Evolutionary conservation across 1,284 basidiomycete species (phyloP), one percentile per base, ranked within the genome.

Genomic region (Laetiporus sulphureus): DNA sequence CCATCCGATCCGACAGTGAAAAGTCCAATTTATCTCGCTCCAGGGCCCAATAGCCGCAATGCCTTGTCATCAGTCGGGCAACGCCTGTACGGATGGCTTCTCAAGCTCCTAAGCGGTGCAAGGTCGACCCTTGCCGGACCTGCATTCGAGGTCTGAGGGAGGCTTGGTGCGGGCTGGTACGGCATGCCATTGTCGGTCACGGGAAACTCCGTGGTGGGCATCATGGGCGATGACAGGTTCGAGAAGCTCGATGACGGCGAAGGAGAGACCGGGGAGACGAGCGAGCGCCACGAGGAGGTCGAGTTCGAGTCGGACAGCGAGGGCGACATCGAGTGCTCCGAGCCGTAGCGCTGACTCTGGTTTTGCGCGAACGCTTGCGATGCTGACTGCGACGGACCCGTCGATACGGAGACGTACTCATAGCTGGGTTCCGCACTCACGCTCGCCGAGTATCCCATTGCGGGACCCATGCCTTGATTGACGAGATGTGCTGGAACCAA

Each of bases 21-120:
- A n/a, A n/a, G n/a, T n/a, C n/a, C n/a, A n/a, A n/a, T n/a, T n/a
- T n/a, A n/a, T n/a, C 48, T 50, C 45, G 50, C 49, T 22, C 50
- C 52, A 5, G 56, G 52, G 16, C 52, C 54, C 37, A 84, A 62
- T 41, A 70, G 56, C 21, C 79, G 68, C 51, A 85, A 58, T 31
- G 73, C 68, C 45, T 68, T 69, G 51, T 84, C 83, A 57, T 85
- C 82, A 19, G 69, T 56, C n/a, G 75, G 75, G 47, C 79, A 69
- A 44, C 82, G 69, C 35, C 72, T 65, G 49, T 82, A 83, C 4
- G 74, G 70, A 51, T 76, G 74, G 23, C 56, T 62, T 11, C 79
- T 69, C 41, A 82, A 63, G 11, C 72, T 61, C 40, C 69, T 63
- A 36, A 84, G 65, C 8, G 81, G 79, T 2, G 74, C 77, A 16